Percentiles rank a stretch among this genome's conserved stretches.
These are phyloP conservation scores for Spergularia marina DNA, from an alignment of 148 eudicot genomes.

Conservation along the genomic window DNA sequence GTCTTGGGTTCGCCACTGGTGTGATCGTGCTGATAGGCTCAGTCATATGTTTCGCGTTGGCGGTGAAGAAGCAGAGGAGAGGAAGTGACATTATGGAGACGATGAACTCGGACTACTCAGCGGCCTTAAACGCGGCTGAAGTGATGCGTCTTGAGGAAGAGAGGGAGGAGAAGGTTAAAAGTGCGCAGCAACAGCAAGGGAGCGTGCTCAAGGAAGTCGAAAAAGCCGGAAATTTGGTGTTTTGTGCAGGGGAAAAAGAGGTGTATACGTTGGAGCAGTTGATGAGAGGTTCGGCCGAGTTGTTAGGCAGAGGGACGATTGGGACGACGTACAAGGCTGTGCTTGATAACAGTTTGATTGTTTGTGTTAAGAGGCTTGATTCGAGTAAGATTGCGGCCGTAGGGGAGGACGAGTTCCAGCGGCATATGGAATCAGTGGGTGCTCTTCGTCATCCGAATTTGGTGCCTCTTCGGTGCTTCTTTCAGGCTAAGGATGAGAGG, in stretches of 20 bases:
- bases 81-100: neutral
- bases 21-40: conserved; percentile 29
- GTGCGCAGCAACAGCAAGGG: conserved; percentile 26
- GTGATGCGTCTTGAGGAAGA: conserved; percentile 55
- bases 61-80: conserved; percentile 32
- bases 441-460: conserved; percentile 61
- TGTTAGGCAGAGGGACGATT: conserved; percentile 52
- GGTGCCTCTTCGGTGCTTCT: conserved; percentile 53
- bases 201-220: neutral
- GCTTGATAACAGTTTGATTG: conserved; percentile 57
- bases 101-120: conserved; percentile 23
- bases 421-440: conserved; percentile 63
- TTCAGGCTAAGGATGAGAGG: conserved; percentile 62
- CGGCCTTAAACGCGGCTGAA: conserved; percentile 31
- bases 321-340: conserved; percentile 69
- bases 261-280: conserved; percentile 51
- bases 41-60: conserved; percentile 27
- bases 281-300: conserved; percentile 59
- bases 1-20: conserved; percentile 29
- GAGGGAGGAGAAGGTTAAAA: conserved; percentile 56
- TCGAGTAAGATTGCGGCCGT: conserved; percentile 34
- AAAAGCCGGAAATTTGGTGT: conserved; percentile 45
- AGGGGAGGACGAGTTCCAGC: conserved; percentile 43
- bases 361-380: conserved; percentile 55
- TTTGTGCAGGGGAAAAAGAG: conserved; percentile 56